Evolutionary conservation across 305 asterid genomes (phyloP).

Genomic region (Stenogyne calaminthoides): DNA sequence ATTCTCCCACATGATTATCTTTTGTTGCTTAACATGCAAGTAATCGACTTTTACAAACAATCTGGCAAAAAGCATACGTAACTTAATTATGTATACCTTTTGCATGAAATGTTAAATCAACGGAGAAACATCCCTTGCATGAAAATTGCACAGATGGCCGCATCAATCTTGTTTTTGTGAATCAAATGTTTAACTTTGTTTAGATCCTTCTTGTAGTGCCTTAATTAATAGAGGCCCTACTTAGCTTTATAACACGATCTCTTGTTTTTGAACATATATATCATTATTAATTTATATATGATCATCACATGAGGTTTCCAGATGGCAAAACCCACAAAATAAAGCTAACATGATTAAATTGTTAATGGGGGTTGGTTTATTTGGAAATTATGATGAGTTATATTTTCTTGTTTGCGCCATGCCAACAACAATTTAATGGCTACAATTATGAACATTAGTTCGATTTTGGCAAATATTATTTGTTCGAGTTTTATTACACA

Average conservation of each 20-base stretch:
- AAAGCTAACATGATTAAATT: slow-evolving; percentile 17
- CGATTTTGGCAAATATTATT: too few species aligned
- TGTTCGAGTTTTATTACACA: too few species aligned
- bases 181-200: slow-evolving; percentile 11
- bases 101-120: slow-evolving; percentile 33
- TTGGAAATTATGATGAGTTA: slow-evolving; percentile 18
- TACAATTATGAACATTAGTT: too few species aligned
- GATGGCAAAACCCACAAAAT: neutral
- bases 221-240: slow-evolving; percentile 28
- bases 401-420: slow-evolving; percentile 7
- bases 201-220: neutral
- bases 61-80: neutral
- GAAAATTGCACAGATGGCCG: slow-evolving; percentile 21
- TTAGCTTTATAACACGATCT: slow-evolving; percentile 5
- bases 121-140: slow-evolving; percentile 10
- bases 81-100: neutral
- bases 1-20: neutral
- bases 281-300: too few species aligned
- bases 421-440: neutral
- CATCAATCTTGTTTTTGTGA: neutral
- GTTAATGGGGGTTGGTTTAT: slow-evolving; percentile 23
- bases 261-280: slow-evolving; percentile 13
- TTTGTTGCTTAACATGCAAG: neutral
- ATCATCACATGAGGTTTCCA: slow-evolving; percentile 8
- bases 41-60: slow-evolving; percentile 13